Conservation (phyloP, 306 rosid species). For the Ormosia emarginata region DNA sequence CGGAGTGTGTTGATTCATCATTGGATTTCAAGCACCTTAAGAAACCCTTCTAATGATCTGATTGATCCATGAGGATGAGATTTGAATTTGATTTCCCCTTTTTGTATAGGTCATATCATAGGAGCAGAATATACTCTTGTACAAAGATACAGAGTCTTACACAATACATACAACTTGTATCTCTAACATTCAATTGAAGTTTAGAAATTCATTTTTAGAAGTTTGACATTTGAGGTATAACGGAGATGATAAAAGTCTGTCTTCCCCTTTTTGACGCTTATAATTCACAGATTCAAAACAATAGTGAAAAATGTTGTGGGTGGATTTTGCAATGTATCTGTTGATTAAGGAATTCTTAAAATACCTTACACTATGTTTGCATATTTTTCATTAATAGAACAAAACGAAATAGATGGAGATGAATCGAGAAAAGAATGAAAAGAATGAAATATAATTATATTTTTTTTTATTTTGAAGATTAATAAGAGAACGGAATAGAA, state of each 20-base stretch:
- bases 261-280: background rate
- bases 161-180: constrained; percentile 25
- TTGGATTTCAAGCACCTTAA: constrained; percentile 67
- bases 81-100: background rate
- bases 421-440: no score
- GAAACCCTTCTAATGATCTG: constrained; percentile 42
- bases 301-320: background rate
- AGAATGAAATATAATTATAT: no score
- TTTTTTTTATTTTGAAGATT: no score
- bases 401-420: no score
- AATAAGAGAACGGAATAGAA: no score
- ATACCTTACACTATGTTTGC: no score
- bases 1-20: constrained; percentile 68
- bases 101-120: constrained; percentile 9
- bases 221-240: background rate
- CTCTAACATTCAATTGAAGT: constrained; percentile 32
- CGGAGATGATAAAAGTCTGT: background rate
- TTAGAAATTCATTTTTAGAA: background rate
- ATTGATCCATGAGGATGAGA: background rate
- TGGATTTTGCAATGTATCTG: background rate
- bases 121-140: constrained; percentile 24
- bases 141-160: constrained; percentile 28
- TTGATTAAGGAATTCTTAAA: background rate
- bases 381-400: no score
- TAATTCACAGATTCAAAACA: background rate